These are phyloP conservation scores for Gossypium mustelinum DNA, from an alignment of 345 rosid genomes.

Conservation along the genomic window DNA sequence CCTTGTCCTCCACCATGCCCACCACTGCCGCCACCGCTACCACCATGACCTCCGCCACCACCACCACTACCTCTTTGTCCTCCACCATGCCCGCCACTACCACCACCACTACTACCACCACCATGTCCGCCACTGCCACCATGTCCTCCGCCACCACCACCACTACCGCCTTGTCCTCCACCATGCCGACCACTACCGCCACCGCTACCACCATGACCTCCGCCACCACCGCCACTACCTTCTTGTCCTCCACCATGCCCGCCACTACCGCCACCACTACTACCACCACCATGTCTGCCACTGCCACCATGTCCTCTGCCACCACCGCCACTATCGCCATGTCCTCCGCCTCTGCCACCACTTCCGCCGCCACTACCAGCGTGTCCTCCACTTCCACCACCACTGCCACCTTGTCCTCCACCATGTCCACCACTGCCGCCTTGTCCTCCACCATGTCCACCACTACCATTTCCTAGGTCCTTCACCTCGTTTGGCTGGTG, in stretches of 20 bases:
- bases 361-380: neutral
- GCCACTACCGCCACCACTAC: neutral
- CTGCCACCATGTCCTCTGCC: neutral
- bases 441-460: neutral
- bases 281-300: neutral
- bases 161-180: too few relatives aligned
- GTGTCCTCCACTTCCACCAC: neutral
- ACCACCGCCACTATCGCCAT: neutral
- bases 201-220: neutral
- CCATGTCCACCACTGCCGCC: neutral
- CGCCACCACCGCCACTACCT: too few relatives aligned
- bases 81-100: neutral
- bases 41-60: too few relatives aligned
- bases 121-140: neutral
- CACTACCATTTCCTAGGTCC: neutral
- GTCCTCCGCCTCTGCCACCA: neutral
- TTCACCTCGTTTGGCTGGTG: neutral
- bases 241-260: too few relatives aligned
- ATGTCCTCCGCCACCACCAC: neutral
- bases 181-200: neutral
- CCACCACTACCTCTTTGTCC: neutral
- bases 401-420: too few relatives aligned
- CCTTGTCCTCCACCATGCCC: too few relatives aligned
- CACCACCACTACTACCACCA: rapidly evolving
- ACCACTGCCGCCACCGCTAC: too few relatives aligned